These are phyloP conservation scores for Posidonia oceanica DNA, from an alignment of 116 monocot genomes.

Conservation along the genomic window DNA sequence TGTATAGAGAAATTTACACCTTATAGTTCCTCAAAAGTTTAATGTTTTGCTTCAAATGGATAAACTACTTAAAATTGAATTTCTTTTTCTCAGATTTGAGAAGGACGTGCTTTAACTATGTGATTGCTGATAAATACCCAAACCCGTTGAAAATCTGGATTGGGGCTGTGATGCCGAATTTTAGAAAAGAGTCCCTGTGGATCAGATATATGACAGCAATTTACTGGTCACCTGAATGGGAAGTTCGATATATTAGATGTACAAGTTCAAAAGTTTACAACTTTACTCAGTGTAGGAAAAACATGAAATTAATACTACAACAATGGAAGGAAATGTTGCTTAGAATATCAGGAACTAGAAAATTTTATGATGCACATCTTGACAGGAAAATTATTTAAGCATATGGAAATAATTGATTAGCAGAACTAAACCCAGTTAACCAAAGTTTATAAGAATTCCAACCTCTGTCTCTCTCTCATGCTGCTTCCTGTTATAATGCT, in stretches of 20 bases:
- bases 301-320: no score
- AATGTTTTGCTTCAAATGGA: not conserved
- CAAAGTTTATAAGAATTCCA: not conserved
- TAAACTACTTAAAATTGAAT: not conserved
- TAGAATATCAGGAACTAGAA: no score
- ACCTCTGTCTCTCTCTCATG: not conserved
- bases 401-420: not conserved
- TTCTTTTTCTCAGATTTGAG: conserved; percentile 40
- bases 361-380: not conserved
- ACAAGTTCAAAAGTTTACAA: no score
- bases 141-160: conserved; percentile 63
- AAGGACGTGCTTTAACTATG: conserved; percentile 77
- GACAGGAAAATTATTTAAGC: not conserved
- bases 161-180: conserved; percentile 47
- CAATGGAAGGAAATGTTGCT: no score
- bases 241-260: no score
- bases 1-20: no score
- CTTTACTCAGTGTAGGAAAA: no score
- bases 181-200: conserved; percentile 48
- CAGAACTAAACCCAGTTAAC: not conserved
- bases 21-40: not conserved
- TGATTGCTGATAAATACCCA: conserved; percentile 60
- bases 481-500: conserved; percentile 6
- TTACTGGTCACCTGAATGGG: conserved; percentile 31
- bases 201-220: conserved; percentile 61